Evolutionary conservation across 2,329 filamentous ascomycete genomes (phyloP), one percentile per base, ranked within the genome.

Genomic region (Diaporthe capsici): DNA sequence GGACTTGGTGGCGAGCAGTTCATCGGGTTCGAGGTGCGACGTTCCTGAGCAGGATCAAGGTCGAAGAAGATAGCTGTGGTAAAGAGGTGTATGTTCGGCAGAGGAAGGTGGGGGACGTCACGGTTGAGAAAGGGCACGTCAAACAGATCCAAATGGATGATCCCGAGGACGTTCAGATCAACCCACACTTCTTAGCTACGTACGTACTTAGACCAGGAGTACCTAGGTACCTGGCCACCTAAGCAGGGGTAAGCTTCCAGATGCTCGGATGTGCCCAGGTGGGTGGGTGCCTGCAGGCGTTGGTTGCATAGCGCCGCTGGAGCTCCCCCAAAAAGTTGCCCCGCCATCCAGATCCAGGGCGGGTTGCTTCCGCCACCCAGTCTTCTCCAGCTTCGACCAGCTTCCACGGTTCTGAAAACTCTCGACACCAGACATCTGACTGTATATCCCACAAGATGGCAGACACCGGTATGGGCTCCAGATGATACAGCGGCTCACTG

Each of bases 381-480:
- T 53, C 76, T 76, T 76, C 28, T 60, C 31, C 42, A 47, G 47
- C 61, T 81, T 80, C 80, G 75, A 80, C 76, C 61, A 72, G 65
- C 75, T 78, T 79, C 77, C 44, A 71, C 37, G 31, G 4, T 44
- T 31, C 51, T 60, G n/a, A 47, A 72, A 49, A 68, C 25, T 34
- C 28, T 42, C 51, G 42, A 58, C 67, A 60, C 71, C 39, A 70
- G 42, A 28, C 25, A 47, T 17, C 31, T 53, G 20, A 44, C 49
- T 60, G 39, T 28, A 75, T 39, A 17, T 25, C 53, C 20, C 58
- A 71, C 58, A 81, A 74, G 60, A 87, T 88, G 86, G 81, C 85
- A 65, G 86, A 87, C 78, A 87, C 85, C 79, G 84, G 84, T 83
- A 78, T 55, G 79, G 4, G 10, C 1, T 63, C 12, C 39, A 39